These are phyloP conservation scores for Ogataea methylovora DNA, from an alignment of 805 yeast species.

Conservation along the genomic window DNA sequence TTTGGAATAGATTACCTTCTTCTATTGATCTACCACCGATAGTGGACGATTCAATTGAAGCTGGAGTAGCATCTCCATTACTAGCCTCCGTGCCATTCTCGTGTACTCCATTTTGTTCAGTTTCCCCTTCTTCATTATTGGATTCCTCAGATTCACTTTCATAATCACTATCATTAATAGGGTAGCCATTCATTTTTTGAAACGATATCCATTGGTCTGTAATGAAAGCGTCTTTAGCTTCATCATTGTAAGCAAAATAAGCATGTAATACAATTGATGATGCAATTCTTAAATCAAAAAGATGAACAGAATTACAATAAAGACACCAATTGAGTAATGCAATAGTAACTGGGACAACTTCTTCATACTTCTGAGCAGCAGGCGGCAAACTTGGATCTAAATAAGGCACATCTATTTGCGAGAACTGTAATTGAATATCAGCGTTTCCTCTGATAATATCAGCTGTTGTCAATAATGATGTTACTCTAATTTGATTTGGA, in stretches of 20 bases:
- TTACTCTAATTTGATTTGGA: conserved; percentile 58
- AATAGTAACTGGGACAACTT: conserved; percentile 56
- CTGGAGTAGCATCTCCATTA: neutral
- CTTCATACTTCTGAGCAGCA: conserved; percentile 23
- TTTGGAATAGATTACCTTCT: conserved; percentile 57
- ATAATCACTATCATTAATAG: conserved; percentile 6
- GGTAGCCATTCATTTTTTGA: conserved; percentile 19
- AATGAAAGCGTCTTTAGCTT: conserved; percentile 55
- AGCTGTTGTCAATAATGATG: conserved; percentile 68
- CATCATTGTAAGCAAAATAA: conserved; percentile 56
- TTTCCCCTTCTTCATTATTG: neutral
- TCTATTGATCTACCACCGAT: conserved; percentile 16
- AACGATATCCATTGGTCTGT: conserved; percentile 53
- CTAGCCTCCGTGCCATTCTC: conserved; percentile 2
- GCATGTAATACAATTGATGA: conserved; percentile 61
- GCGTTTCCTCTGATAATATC: conserved; percentile 65
- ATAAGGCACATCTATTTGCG: conserved; percentile 86
- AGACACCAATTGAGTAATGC: conserved; percentile 82
- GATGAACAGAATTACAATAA: conserved; percentile 70
- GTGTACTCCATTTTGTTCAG: neutral
- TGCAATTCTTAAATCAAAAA: conserved; percentile 75
- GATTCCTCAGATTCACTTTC: conserved; percentile 2
- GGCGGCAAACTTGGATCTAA: conserved; percentile 53
- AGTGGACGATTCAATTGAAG: neutral
- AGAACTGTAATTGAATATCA: conserved; percentile 60